A percentile compares a stretch with the other conserved stretches of the same genome.
Conservation (phyloP, 768 basidiomycete species). For the Suillus variegatus region DNA sequence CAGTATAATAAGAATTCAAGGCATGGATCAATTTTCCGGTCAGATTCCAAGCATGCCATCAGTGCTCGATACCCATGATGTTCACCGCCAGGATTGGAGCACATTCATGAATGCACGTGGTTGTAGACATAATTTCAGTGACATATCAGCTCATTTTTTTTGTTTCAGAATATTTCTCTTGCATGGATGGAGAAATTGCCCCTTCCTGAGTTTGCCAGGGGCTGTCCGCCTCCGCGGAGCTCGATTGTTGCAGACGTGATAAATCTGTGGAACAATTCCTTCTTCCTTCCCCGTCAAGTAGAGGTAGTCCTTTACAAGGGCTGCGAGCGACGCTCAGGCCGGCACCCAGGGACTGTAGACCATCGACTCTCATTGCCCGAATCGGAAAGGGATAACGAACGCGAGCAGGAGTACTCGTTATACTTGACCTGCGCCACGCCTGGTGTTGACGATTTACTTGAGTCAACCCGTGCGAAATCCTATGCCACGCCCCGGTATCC, state of each 20-base stretch:
- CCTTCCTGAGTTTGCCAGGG: slow-evolving; percentile 48
- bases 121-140: neutral
- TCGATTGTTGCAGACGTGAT: slow-evolving; percentile 65
- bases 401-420: slow-evolving; percentile 61
- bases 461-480: no score
- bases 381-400: slow-evolving; percentile 55
- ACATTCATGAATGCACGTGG: slow-evolving; percentile 68
- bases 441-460: neutral
- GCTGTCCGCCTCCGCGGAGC: slow-evolving; percentile 54
- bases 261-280: slow-evolving; percentile 77
- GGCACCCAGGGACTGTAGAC: slow-evolving; percentile 53
- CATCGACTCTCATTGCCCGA: slow-evolving; percentile 51
- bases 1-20: slow-evolving; percentile 65
- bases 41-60: slow-evolving; percentile 70
- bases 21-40: slow-evolving; percentile 74
- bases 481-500: no score
- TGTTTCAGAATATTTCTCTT: slow-evolving; percentile 62
- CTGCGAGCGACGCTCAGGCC: slow-evolving; percentile 71
- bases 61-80: slow-evolving; percentile 73
- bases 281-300: slow-evolving; percentile 73
- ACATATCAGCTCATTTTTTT: neutral
- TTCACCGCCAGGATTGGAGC: slow-evolving; percentile 77
- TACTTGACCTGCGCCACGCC: slow-evolving; percentile 56
- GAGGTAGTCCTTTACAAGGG: slow-evolving; percentile 81
- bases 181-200: slow-evolving; percentile 78